Conservation (phyloP, 1,139 yeast genomes). For the Chernovozyma aurita region DNA sequence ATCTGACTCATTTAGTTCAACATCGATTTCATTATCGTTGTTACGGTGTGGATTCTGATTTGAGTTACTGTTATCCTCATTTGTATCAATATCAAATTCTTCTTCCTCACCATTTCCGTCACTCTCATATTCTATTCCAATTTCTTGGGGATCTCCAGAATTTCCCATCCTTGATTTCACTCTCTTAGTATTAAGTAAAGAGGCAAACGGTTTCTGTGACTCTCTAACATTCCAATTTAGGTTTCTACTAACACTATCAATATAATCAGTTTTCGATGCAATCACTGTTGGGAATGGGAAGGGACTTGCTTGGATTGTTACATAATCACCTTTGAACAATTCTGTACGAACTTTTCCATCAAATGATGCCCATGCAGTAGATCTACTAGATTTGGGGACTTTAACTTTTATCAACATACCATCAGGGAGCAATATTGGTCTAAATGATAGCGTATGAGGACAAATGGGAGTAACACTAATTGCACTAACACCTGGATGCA, state of each 20-base stretch:
- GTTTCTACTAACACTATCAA: slow-evolving; percentile 78
- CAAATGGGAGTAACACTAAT: slow-evolving; percentile 89
- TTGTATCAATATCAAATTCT: slow-evolving; percentile 27
- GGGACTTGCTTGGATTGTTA: slow-evolving; percentile 71
- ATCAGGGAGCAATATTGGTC: slow-evolving; percentile 85
- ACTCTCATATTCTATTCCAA: neutral
- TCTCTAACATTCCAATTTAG: slow-evolving; percentile 85
- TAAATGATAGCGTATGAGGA: slow-evolving; percentile 83
- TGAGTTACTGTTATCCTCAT: slow-evolving; percentile 15
- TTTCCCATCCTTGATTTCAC: neutral
- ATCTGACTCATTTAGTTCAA: neutral
- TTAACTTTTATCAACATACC: slow-evolving; percentile 74
- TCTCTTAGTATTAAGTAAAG: slow-evolving; percentile 2
- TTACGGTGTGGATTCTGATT: slow-evolving; percentile 8
- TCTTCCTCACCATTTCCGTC: slow-evolving; percentile 12
- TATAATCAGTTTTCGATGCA: slow-evolving; percentile 69
- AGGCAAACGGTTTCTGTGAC: slow-evolving; percentile 67
- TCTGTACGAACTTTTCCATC: slow-evolving; percentile 81
- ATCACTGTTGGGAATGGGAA: slow-evolving; percentile 85
- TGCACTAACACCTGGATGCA: slow-evolving; percentile 87
- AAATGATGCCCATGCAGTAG: slow-evolving; percentile 88
- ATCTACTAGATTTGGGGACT: slow-evolving; percentile 63
- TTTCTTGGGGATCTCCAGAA: neutral
- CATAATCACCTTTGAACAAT: slow-evolving; percentile 67
- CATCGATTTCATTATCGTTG: neutral